Conservation (phyloP, 1,139 yeast genomes). For the Sugiyamaella novakii region DNA sequence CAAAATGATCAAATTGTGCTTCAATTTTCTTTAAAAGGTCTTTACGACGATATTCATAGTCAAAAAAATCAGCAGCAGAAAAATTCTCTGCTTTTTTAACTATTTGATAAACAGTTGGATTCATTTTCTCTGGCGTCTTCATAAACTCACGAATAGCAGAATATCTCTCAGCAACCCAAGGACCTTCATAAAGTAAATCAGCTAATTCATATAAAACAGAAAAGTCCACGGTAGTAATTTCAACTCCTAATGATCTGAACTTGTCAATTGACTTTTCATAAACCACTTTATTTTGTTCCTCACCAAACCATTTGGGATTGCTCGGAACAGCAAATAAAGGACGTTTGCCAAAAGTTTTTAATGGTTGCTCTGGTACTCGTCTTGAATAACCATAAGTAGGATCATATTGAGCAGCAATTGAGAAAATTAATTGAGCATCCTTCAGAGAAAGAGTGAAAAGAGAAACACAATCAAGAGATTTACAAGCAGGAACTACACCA, state of each 20-base stretch:
- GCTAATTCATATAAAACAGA: constrained; percentile 78
- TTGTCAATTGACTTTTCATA: constrained; percentile 62
- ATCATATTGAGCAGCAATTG: constrained; percentile 72
- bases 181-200: constrained; percentile 89
- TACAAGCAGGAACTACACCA: constrained; percentile 98
- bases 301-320: constrained; percentile 76
- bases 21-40: constrained; percentile 67
- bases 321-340: constrained; percentile 78
- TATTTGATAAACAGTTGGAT: constrained; percentile 79
- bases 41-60: constrained; percentile 81
- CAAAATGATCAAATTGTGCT: constrained; percentile 58
- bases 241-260: constrained; percentile 58
- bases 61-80: constrained; percentile 81
- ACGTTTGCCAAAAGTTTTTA: constrained; percentile 56
- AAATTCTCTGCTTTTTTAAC: constrained; percentile 75
- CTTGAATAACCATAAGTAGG: constrained; percentile 82
- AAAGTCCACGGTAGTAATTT: constrained; percentile 65
- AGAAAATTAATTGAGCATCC: constrained; percentile 80
- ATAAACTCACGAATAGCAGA: constrained; percentile 78
- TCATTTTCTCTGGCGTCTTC: constrained; percentile 66
- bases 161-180: constrained; percentile 98
- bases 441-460: constrained; percentile 72
- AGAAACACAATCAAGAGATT: constrained; percentile 89
- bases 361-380: constrained; percentile 65
- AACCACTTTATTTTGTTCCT: constrained; percentile 69